Evolutionary conservation across 2,329 filamentous ascomycete genomes (phyloP), one percentile per base, ranked within the genome.

Genomic region (Mollisiaceae sp.): DNA sequence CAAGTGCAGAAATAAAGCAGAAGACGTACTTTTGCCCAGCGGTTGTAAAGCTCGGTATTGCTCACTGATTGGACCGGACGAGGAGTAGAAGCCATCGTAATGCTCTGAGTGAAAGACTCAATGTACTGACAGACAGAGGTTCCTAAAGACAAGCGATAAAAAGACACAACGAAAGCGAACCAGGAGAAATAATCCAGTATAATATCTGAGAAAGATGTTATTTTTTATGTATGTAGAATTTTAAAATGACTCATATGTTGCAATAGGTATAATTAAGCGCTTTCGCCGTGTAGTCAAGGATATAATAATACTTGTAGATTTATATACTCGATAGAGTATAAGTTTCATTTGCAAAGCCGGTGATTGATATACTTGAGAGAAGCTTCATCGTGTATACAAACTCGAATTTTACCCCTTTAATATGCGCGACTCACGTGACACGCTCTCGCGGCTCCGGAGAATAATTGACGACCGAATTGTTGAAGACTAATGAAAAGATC

Each of bases 41-140:
- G 77, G 59, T 82, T 74, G 70, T 85, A 85, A 14, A 83, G 78
- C n/a, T 78, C 75, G 39, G 76, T 73, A 0, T 79, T 84, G n/a
- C 77, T 68, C 2, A 78, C 69, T 11, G 76, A 77, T 36, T 74
- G 66, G 60, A 77, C 14, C 2, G 27, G 54, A 41, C 36, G 50
- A 35, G 50, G 50, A 12, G 50, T 54, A 15, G 50, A 54, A 54
- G 50, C 3, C 50, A 54, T 54, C 2, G 27, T 54, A 24, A 54
- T 11, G 24, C 11, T 27, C 24, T 9, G 27, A 32, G 27, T 32
- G 27, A 27, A 22, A 52, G 24, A 15, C 47, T 22, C 8, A 15
- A 45, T 11, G 47, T 27, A 52, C 24, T 52, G n/a, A 45, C 18
- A 18, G n/a, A 52, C 15, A 32, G 24, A 18, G 5, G 12, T 32